Conservation (phyloP, 352 stramenopile species). For the Phytopythium oedochilum region DNA sequence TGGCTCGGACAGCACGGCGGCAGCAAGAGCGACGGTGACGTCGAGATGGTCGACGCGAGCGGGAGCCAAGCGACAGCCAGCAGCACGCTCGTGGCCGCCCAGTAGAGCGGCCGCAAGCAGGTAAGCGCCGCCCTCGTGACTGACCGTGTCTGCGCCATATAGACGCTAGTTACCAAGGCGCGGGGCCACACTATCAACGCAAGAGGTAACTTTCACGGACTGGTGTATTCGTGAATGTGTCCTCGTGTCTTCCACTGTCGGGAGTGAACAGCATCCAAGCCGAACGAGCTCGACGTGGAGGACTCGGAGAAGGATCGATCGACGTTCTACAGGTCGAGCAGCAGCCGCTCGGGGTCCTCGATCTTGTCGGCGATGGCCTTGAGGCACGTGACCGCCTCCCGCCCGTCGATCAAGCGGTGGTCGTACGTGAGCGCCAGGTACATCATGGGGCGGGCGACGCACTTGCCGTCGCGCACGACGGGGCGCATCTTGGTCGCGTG, state of each 20-base stretch:
- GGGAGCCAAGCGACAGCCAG: neutral
- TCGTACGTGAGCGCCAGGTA: slow-evolving; percentile 99
- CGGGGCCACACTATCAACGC: no score
- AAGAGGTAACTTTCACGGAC: no score
- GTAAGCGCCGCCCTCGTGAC: no score
- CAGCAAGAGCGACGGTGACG: neutral
- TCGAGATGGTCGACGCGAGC: neutral
- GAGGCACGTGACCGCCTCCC: slow-evolving; percentile 98
- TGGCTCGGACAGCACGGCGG: slow-evolving; percentile 51
- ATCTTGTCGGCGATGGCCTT: slow-evolving; percentile 98
- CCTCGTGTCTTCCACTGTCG: no score
- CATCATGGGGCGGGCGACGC: slow-evolving; percentile 99
- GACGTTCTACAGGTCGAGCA: slow-evolving; percentile 92
- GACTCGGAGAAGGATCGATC: no score
- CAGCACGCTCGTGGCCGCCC: neutral
- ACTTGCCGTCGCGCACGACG: slow-evolving; percentile 92
- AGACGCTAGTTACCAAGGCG: no score
- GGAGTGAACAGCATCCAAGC: no score
- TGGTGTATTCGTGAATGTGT: no score
- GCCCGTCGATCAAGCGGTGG: slow-evolving; percentile 98
- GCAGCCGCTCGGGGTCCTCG: slow-evolving; percentile 92
- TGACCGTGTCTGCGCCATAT: no score
- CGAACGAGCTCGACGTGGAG: no score
- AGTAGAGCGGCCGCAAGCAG: no score
- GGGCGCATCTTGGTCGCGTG: slow-evolving; percentile 98